Evolutionary conservation across 257 asterid species (phyloP).

Genomic region (Nicotiana knightiana): DNA sequence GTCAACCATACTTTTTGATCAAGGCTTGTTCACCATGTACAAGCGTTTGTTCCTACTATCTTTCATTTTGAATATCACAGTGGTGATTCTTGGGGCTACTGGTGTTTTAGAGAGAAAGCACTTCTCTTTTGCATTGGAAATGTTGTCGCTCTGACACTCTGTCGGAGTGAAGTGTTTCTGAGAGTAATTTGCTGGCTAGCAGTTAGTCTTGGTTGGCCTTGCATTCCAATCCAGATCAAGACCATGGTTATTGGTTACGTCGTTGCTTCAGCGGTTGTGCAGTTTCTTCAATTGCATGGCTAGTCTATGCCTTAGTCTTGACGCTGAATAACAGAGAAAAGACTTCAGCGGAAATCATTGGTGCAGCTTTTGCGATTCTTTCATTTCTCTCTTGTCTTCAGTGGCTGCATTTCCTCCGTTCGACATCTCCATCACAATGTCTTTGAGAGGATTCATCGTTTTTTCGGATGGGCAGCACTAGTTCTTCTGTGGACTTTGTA

Average conservation of each 20-base stretch:
- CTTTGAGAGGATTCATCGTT: conserved; percentile 62
- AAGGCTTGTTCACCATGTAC: no score
- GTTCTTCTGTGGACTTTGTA: conserved; percentile 13
- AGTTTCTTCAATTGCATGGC: conserved; percentile 62
- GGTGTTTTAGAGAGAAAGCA: conserved; percentile 36
- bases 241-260: conserved; percentile 27
- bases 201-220: conserved; percentile 49
- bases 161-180: conserved; percentile 61
- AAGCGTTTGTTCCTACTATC: no score
- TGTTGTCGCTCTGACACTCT: conserved; percentile 41
- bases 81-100: conserved; percentile 22
- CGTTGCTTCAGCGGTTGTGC: conserved; percentile 68
- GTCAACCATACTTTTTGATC: no score
- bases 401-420: conserved; percentile 63
- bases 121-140: conserved; percentile 55
- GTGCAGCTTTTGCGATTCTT: conserved; percentile 44
- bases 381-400: conserved; percentile 39
- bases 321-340: conserved; percentile 38
- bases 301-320: conserved; percentile 47
- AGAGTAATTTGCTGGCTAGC: conserved; percentile 53
- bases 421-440: conserved; percentile 83
- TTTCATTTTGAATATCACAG: no score
- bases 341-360: conserved; percentile 40
- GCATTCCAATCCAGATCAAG: conserved; percentile 48
- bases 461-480: conserved; percentile 57